A percentile compares a stretch with the other conserved stretches of the same genome.
Conservation (phyloP, 305 asterid genomes). For the Solanum chacoense region DNA sequence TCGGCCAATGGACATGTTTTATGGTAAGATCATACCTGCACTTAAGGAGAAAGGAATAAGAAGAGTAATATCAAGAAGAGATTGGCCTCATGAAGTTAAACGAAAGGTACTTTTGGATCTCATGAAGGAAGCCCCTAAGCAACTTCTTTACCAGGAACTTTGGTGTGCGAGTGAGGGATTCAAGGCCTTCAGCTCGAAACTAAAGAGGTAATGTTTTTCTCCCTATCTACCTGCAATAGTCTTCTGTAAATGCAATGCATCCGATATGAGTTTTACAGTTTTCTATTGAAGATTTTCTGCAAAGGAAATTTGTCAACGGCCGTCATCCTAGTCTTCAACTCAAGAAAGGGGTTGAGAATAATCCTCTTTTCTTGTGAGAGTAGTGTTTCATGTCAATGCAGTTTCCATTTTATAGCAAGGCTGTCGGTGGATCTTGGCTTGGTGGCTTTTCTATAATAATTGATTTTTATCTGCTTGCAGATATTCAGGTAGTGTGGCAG, state of each 20-base stretch:
- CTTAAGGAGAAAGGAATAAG: conserved; percentile 98
- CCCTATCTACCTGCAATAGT: not conserved
- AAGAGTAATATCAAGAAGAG: conserved; percentile 96
- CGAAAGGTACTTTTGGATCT: conserved; percentile 88
- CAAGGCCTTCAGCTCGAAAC: conserved; percentile 79
- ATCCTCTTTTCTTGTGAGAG: not conserved
- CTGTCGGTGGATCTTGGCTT: not conserved
- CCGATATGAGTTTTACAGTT: not conserved
- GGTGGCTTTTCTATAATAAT: not conserved
- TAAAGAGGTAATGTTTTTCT: conserved; percentile 53
- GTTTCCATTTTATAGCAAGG: not conserved
- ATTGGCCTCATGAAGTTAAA: conserved; percentile 99
- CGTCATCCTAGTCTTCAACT: not conserved
- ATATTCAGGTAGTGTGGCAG: conserved; percentile 93
- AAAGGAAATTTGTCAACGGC: not conserved
- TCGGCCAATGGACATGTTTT: conserved; percentile 98
- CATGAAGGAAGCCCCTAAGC: conserved; percentile 91
- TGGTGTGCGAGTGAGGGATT: conserved; percentile 99
- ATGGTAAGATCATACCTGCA: conserved; percentile 97
- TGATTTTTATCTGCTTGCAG: conserved; percentile 30
- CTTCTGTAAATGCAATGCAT: not conserved
- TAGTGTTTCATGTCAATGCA: not conserved
- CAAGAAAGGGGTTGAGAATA: not conserved
- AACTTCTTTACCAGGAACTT: conserved; percentile 94
- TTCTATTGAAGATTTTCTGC: not conserved